Evolutionary conservation across 352 stramenopile genomes (phyloP).

Genomic region (Phytophthora europaea): DNA sequence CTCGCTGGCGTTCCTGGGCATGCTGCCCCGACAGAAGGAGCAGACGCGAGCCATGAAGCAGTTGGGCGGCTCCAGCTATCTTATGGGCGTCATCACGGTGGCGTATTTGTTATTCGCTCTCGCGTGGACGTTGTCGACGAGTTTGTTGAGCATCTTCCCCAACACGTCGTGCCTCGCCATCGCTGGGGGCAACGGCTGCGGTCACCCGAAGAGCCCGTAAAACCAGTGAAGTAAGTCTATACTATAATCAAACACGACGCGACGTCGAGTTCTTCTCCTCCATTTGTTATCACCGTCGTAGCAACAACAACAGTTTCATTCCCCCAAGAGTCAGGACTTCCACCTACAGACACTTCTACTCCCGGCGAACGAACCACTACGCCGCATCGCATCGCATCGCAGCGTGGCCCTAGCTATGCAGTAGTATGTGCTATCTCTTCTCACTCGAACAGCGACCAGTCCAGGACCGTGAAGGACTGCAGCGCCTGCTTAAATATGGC

Average conservation of each 20-base stretch:
- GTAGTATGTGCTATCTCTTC: background rate
- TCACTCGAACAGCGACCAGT: slow-evolving; percentile 77
- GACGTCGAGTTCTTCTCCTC: background rate
- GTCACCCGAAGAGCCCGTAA: slow-evolving; percentile 27
- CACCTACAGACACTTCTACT: background rate
- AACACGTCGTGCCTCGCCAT: slow-evolving; percentile 61
- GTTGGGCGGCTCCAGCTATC: slow-evolving; percentile 58
- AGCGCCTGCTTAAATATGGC: slow-evolving; percentile 83
- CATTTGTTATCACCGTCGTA: background rate
- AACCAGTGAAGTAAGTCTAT: slow-evolving; percentile 27
- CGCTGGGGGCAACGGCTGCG: slow-evolving; percentile 50
- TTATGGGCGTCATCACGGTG: slow-evolving; percentile 60
- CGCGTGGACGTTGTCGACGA: slow-evolving; percentile 54
- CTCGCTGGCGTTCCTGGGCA: slow-evolving; percentile 55
- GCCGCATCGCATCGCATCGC: background rate
- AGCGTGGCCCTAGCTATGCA: background rate
- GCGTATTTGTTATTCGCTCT: slow-evolving; percentile 56
- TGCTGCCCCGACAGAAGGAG: slow-evolving; percentile 74
- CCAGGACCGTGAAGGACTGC: slow-evolving; percentile 68
- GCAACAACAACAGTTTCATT: background rate
- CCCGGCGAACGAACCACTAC: background rate
- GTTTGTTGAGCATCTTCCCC: slow-evolving; percentile 69
- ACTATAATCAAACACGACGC: slow-evolving; percentile 18
- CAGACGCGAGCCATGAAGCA: slow-evolving; percentile 71
- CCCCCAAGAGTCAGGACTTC: background rate